phyloP scores from a whole-genome alignment of 495 filamentous ascomycete genomes.

The Daldinia concentrica region DNA sequence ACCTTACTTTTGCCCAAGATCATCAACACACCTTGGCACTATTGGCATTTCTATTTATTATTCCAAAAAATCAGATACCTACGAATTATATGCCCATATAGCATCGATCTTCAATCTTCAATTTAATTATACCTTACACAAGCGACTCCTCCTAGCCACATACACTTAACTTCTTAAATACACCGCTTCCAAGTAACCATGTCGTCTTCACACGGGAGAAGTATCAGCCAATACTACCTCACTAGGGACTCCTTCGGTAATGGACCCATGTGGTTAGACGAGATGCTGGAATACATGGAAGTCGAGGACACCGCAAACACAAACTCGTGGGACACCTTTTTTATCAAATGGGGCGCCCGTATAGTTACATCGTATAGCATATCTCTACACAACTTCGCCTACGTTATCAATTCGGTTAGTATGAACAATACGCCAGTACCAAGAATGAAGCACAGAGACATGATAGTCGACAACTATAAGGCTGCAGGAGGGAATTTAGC shows the following conservation, averaged over 20 bases:
- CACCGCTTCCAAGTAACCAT: not conserved
- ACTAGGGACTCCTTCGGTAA: not conserved
- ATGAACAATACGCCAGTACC: not conserved
- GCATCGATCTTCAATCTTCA: not conserved
- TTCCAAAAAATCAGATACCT: not conserved
- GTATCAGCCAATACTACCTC: constrained; percentile 1
- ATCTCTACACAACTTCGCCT: constrained; percentile 7
- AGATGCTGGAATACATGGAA: not conserved
- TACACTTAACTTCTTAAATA: too few relatives aligned
- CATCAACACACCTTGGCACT: not conserved
- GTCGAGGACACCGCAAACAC: not conserved
- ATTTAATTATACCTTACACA: not conserved
- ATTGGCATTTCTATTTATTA: not conserved
- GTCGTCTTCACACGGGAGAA: not conserved
- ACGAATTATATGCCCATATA: not conserved
- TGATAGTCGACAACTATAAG: constrained; percentile 26
- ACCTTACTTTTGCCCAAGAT: not conserved
- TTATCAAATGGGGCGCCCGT: not conserved
- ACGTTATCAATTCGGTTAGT: not conserved
- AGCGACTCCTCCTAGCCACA: not conserved
- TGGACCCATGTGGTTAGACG: not conserved
- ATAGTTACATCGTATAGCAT: constrained; percentile 8
- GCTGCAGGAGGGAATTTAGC: not conserved
- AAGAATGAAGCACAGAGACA: constrained; percentile 22
- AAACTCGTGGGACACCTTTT: not conserved